phyloP scores from a whole-genome alignment of 2,329 filamentous ascomycete species.

The Arachnopeziza araneosa region DNA sequence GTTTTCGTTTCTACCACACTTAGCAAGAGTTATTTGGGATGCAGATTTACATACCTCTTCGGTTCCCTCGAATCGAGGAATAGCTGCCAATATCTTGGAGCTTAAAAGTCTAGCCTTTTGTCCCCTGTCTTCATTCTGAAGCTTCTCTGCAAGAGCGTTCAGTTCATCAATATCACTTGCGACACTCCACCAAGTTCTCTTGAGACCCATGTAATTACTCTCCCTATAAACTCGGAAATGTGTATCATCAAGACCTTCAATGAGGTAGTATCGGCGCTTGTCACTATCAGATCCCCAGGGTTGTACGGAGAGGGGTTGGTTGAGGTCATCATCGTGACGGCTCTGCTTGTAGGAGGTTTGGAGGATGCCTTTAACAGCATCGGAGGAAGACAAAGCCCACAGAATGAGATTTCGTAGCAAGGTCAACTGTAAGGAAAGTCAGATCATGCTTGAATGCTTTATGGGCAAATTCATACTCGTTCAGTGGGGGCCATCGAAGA shows the following conservation, averaged over 20 bases:
- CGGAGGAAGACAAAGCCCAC: slow-evolving; percentile 87
- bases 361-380: slow-evolving; percentile 73
- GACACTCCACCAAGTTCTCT: slow-evolving; percentile 84
- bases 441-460: not conserved
- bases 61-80: slow-evolving; percentile 87
- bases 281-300: slow-evolving; percentile 87
- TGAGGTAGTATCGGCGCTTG: slow-evolving; percentile 86
- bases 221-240: slow-evolving; percentile 91
- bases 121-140: slow-evolving; percentile 70
- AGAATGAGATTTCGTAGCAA: slow-evolving; percentile 77
- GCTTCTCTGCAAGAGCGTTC: slow-evolving; percentile 65
- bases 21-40: slow-evolving; percentile 4
- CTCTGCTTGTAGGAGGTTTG: slow-evolving; percentile 84
- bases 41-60: slow-evolving; percentile 65
- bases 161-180: slow-evolving; percentile 88
- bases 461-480: slow-evolving; percentile 52
- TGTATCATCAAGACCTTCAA: slow-evolving; percentile 92
- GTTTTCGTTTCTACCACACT: slow-evolving; percentile 73
- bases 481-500: slow-evolving; percentile 74
- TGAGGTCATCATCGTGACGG: slow-evolving; percentile 70
- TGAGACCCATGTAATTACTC: slow-evolving; percentile 73
- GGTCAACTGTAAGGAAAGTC: slow-evolving; percentile 54
- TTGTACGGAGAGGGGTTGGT: slow-evolving; percentile 84
- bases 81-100: slow-evolving; percentile 69
- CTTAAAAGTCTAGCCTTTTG: slow-evolving; percentile 75